Base-by-base conservation (phyloP, 306 rosid genomes). In the Castanopsis chinensis region DNA sequence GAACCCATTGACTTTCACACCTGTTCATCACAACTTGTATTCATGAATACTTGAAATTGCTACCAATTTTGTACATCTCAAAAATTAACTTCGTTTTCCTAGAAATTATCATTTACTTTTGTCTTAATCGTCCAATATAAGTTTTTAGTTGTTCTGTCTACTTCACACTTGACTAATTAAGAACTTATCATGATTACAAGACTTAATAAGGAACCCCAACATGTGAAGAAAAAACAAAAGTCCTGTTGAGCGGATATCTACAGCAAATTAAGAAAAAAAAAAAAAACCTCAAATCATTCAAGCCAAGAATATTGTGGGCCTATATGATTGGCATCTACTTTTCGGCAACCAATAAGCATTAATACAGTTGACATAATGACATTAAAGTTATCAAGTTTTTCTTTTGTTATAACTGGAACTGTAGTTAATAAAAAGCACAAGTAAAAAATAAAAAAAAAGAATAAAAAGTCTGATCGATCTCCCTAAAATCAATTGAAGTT, bases 1-100 rank as follows among this genome's bases (percentile, higher is more conserved):
- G 84, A 87, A 95, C 68, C 99, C 99, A 52, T 91, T 95, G 52
- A 91, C 87, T 73, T 90, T 87, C 41, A 76, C 77, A 17, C 59
- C 99, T 92, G 91, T 76, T 81, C 71, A 82, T 49, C 79, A 83
- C 59, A 72, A 9, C 23, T 33, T 4, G 11, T 23, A 43, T 19
- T 69, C 41, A 71, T 23, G n/a, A 5, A 70, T 41, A 8, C 45
- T 76, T 51, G 74, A 45, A 3, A 30, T 79, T 54, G 60, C 72
- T 23, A 12, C 53, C 53, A 12, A 49, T 49, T 49, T 49, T 49
- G 53, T 49, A 49, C 53, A 11, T 49, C 17, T 49, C 30, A 13
- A 41, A 76, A 9, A 71, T 3, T n/a, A n/a, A n/a, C n/a, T n/a
- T n/a, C n/a, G 33, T 21, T 12, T 56, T 37, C 25, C 30, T 18